Evolutionary conservation across 768 basidiomycete genomes (phyloP).

Genomic region (Amanita thiersii): DNA sequence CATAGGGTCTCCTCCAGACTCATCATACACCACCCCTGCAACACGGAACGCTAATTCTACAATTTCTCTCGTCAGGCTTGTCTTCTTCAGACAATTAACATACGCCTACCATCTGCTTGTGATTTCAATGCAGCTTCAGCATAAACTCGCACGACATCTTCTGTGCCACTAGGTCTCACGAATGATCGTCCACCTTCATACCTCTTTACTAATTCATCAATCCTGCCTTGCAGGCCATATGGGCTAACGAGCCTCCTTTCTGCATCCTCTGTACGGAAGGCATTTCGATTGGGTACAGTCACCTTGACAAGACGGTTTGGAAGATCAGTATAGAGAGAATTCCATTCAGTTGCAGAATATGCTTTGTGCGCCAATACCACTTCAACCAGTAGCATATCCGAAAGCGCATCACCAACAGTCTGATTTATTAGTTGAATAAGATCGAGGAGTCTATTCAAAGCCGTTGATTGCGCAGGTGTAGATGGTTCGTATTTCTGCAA

Average conservation of each 20-base stretch:
- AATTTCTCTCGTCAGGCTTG: slow-evolving; percentile 6
- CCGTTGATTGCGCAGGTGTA: slow-evolving; percentile 76
- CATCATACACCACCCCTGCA: slow-evolving; percentile 79
- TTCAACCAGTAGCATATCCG: slow-evolving; percentile 94
- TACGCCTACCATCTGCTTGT: slow-evolving; percentile 73
- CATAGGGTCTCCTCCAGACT: slow-evolving; percentile 69
- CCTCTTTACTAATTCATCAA: slow-evolving; percentile 73
- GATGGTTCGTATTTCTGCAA: slow-evolving; percentile 61
- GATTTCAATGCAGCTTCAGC: slow-evolving; percentile 75
- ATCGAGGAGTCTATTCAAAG: slow-evolving; percentile 68
- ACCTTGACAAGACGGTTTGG: slow-evolving; percentile 96
- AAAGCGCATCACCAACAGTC: slow-evolving; percentile 95
- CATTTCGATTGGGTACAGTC: slow-evolving; percentile 69
- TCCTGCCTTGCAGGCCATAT: slow-evolving; percentile 65
- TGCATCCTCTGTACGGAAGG: slow-evolving; percentile 89
- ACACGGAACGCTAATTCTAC: slow-evolving; percentile 81
- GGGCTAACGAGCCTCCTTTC: slow-evolving; percentile 85
- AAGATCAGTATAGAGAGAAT: slow-evolving; percentile 85
- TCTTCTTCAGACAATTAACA: background rate
- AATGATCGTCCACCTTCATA: slow-evolving; percentile 86
- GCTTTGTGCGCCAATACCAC: slow-evolving; percentile 83
- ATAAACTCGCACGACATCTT: slow-evolving; percentile 96
- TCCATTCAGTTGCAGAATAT: slow-evolving; percentile 84
- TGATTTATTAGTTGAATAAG: slow-evolving; percentile 89
- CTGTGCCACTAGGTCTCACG: slow-evolving; percentile 94